Conservation (phyloP, 352 stramenopile species). For the Globisporangium viniferum region DNA sequence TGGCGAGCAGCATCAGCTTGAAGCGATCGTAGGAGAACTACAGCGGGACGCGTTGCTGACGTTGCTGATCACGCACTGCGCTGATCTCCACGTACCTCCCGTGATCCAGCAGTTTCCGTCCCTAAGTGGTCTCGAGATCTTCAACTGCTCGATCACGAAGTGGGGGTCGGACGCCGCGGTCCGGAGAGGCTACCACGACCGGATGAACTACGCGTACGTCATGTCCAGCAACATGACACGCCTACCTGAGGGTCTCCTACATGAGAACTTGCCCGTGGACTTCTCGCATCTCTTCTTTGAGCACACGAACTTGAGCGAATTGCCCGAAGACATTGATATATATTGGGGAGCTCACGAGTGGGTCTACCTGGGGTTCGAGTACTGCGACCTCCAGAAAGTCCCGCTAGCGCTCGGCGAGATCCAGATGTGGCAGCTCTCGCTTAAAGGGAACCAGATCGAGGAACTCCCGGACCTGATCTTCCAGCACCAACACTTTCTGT, state of each 20-base stretch:
- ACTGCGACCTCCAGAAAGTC: constrained; percentile 26
- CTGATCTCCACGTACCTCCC: constrained; percentile 15
- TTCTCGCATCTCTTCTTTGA: constrained; percentile 15
- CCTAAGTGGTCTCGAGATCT: constrained; percentile 22
- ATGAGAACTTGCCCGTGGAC: constrained; percentile 2
- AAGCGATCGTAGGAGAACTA: constrained; percentile 7
- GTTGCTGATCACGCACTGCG: constrained; percentile 21
- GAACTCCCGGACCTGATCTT: constrained; percentile 56
- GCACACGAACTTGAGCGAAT: constrained; percentile 13
- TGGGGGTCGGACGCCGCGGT: constrained; percentile 15
- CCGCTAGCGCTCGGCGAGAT: constrained; percentile 46
- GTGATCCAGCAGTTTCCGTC: constrained; percentile 15
- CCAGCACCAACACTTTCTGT: constrained; percentile 55
- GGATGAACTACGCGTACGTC: constrained; percentile 16
- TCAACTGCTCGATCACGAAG: constrained; percentile 13
- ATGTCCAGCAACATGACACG: constrained; percentile 18
- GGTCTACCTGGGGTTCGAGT: neutral
- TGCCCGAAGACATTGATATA: constrained; percentile 16
- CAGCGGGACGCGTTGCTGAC: constrained; percentile 9
- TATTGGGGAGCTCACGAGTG: constrained; percentile 8
- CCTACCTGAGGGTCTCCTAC: constrained; percentile 6
- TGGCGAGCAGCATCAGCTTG: neutral
- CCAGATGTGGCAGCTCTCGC: constrained; percentile 33
- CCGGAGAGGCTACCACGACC: neutral
- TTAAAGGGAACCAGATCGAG: neutral